Evolutionary conservation across 305 asterid genomes (phyloP).

Genomic region (Fraxinus nigra): DNA sequence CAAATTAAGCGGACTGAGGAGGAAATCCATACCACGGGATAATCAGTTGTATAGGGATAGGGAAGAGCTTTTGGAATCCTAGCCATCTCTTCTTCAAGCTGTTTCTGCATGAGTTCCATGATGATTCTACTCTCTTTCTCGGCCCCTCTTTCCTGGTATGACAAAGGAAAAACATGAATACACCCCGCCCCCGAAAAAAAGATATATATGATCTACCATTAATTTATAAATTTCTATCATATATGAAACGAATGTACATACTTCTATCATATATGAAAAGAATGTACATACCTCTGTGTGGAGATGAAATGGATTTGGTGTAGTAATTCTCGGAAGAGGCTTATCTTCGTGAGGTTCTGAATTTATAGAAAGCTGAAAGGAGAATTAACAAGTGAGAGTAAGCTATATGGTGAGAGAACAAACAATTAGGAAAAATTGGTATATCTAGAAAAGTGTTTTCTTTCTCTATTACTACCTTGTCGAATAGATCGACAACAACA

Average conservation of each 20-base stretch:
- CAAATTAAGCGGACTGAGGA: not conserved
- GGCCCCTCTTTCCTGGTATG: conserved; percentile 71
- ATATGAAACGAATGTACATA: conserved; percentile 16
- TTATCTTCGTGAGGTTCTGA: conserved; percentile 67
- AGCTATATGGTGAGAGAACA: not conserved
- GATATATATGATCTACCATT: not conserved
- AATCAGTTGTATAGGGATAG: conserved; percentile 93
- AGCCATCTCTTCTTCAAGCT: conserved; percentile 76
- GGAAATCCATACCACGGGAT: conserved; percentile 64
- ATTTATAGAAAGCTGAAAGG: conserved; percentile 62
- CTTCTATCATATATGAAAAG: conserved; percentile 17
- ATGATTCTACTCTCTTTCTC: conserved; percentile 68
- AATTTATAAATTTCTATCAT: not conserved
- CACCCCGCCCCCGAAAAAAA: not conserved
- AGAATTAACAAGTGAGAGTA: not conserved
- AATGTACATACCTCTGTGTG: conserved; percentile 60
- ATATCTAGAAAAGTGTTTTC: not conserved
- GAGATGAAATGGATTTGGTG: conserved; percentile 83
- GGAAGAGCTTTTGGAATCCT: conserved; percentile 79
- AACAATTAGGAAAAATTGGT: not conserved
- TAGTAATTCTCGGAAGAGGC: conserved; percentile 59
- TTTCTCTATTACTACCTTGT: conserved; percentile 46
- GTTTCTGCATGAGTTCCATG: conserved; percentile 61
- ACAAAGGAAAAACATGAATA: conserved; percentile 18
- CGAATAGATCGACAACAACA: conserved; percentile 65